phyloP scores from a whole-genome alignment of 2,329 filamentous ascomycete species.

The Microdochium bolleyi region DNA sequence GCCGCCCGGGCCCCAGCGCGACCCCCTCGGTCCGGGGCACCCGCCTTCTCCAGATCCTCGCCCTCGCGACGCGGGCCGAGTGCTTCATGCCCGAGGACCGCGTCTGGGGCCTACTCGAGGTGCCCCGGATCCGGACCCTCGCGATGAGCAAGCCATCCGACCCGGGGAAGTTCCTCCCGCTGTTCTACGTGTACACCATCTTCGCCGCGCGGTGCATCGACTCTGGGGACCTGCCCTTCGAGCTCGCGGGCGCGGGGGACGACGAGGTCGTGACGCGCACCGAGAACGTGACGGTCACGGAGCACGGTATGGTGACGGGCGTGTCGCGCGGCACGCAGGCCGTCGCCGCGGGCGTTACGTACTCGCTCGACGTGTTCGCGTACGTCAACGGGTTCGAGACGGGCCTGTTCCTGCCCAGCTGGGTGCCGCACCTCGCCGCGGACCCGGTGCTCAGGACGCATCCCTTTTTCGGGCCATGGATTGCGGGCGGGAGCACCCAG shows the following conservation, averaged over 20 bases:
- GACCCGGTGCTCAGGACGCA: too few species aligned
- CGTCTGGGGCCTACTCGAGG: not conserved
- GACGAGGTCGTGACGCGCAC: too few species aligned
- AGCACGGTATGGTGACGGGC: too few species aligned
- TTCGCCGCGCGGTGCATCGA: conserved; percentile 2
- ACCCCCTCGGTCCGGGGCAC: not conserved
- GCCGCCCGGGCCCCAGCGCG: not conserved
- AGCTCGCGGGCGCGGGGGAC: too few species aligned
- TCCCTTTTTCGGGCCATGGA: too few species aligned
- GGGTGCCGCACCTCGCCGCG: not conserved
- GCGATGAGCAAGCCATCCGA: not conserved
- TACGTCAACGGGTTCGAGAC: conserved; percentile 1
- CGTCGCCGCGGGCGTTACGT: too few species aligned
- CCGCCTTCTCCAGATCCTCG: not conserved
- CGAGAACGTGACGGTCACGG: too few species aligned
- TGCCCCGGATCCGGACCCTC: conserved; percentile 1
- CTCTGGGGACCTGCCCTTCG: not conserved
- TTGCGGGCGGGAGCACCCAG: too few species aligned
- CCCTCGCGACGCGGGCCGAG: conserved; percentile 1
- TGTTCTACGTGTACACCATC: not conserved
- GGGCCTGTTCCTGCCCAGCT: not conserved
- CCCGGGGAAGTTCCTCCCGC: too few species aligned
- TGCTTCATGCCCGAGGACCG: not conserved
- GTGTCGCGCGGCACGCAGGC: too few species aligned
- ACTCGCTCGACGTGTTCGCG: conserved; percentile 3